Percentiles rank a stretch among this genome's conserved stretches.
Evolutionary conservation across 805 yeast genomes (phyloP).

Genomic region (Ogataea pilisensis): DNA sequence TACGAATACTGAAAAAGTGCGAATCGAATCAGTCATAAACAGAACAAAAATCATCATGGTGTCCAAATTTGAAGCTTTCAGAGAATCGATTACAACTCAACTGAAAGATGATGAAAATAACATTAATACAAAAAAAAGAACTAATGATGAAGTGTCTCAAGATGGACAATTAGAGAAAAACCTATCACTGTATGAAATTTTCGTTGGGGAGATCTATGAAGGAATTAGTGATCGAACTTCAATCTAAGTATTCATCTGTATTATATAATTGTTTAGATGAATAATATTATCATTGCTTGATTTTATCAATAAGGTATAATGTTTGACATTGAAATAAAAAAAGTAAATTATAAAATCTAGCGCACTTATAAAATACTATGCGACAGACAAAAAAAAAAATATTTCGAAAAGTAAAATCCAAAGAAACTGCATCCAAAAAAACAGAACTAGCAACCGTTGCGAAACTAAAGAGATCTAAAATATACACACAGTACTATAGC

Average conservation of each 20-base stretch:
- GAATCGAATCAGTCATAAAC: conserved; percentile 30
- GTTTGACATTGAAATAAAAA: background rate
- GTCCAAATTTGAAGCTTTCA: conserved; percentile 28
- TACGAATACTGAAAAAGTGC: conserved; percentile 31
- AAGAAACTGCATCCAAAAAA: background rate
- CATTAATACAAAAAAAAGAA: conserved; percentile 7
- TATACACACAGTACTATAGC: too few species aligned
- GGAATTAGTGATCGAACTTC: conserved; percentile 34
- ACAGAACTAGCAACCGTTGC: background rate
- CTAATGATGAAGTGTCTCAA: conserved; percentile 1
- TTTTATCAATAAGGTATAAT: too few species aligned
- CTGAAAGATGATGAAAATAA: conserved; percentile 2
- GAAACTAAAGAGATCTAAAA: too few species aligned
- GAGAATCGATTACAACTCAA: conserved; percentile 5
- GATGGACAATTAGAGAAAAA: conserved; percentile 3
- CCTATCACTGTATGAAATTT: conserved; percentile 20
- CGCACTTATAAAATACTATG: background rate
- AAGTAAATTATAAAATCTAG: background rate
- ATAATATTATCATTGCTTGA: too few species aligned
- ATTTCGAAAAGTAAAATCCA: too few species aligned
- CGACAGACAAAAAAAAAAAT: too few species aligned
- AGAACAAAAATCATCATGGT: conserved; percentile 29
- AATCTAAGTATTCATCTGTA: conserved; percentile 11
- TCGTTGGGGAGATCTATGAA: conserved; percentile 34
- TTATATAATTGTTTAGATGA: background rate